phyloP scores from a whole-genome alignment of 2,329 filamentous ascomycete species.

The Penicillium decumbens region DNA sequence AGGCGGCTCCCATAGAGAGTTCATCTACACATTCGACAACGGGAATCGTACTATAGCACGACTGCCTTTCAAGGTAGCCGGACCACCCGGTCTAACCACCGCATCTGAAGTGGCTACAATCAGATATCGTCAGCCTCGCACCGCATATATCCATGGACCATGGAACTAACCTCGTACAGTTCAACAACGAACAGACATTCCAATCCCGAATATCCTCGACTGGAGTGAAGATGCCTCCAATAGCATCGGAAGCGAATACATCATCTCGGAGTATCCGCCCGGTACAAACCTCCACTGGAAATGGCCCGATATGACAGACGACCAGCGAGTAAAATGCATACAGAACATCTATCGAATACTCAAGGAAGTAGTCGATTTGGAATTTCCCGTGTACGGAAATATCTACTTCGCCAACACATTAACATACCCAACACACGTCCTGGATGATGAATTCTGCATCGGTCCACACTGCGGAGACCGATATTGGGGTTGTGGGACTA shows the following conservation, averaged over 20 bases:
- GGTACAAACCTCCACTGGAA: constrained; percentile 32
- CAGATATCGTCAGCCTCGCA: constrained; percentile 33
- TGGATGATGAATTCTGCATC: constrained; percentile 30
- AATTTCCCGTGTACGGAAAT: constrained; percentile 37
- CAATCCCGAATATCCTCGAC: constrained; percentile 7
- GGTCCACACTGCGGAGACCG: constrained; percentile 30
- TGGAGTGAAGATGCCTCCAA: constrained; percentile 28
- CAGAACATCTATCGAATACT: constrained; percentile 4
- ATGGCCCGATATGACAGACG: constrained; percentile 31
- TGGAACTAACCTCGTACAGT: background rate
- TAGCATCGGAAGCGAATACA: constrained; percentile 37
- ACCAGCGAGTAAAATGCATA: constrained; percentile 4
- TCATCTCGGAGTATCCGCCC: constrained; percentile 37
- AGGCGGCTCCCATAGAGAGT: constrained; percentile 44
- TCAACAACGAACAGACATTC: background rate
- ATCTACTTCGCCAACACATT: constrained; percentile 30
- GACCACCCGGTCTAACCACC: constrained; percentile 36
- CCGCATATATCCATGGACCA: too few species aligned
- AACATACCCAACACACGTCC: constrained; percentile 5
- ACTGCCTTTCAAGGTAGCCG: constrained; percentile 40
- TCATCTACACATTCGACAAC: constrained; percentile 42
- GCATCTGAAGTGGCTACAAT: constrained; percentile 47
- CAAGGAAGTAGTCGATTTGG: constrained; percentile 15
- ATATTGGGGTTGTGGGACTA: constrained; percentile 20
- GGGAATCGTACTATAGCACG: constrained; percentile 38